phyloP scores from a whole-genome alignment of 2,329 filamentous ascomycete genomes.

The Sarocladium oryzae region DNA sequence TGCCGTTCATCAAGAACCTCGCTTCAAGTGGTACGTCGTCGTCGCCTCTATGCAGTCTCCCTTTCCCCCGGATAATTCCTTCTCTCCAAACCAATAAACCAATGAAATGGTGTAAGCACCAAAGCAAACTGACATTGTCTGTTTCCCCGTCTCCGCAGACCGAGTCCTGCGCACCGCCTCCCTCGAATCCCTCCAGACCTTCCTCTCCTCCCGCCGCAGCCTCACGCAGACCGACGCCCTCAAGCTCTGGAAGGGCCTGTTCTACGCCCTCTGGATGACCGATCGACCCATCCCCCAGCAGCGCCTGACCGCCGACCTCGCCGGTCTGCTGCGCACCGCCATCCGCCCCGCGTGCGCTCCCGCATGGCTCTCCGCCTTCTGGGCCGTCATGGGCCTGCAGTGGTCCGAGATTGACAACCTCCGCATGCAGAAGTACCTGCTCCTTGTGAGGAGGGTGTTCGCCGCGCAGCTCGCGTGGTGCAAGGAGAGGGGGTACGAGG shows the following conservation, averaged over 20 bases:
- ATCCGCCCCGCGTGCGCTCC: conserved; percentile 26
- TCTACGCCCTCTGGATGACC: conserved; percentile 91
- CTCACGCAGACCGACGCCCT: conserved; percentile 66
- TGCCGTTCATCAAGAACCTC: conserved; percentile 77
- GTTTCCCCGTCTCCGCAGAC: conserved; percentile 46
- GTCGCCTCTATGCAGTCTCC: too few relatives aligned
- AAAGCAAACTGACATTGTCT: too few relatives aligned
- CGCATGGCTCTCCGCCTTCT: conserved; percentile 58
- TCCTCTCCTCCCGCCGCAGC: conserved; percentile 56
- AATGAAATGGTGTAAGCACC: too few relatives aligned
- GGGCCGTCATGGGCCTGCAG: conserved; percentile 62
- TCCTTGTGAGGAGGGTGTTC: conserved; percentile 74
- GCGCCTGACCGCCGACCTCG: conserved; percentile 70
- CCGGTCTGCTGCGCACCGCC: conserved; percentile 53
- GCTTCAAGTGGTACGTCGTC: conserved; percentile 71
- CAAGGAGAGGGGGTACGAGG: conserved; percentile 27
- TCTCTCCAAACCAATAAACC: too few relatives aligned
- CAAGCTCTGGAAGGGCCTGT: conserved; percentile 93
- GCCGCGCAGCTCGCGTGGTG: conserved; percentile 56
- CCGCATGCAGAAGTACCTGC: conserved; percentile 87
- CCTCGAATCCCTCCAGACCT: conserved; percentile 68
- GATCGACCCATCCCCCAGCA: conserved; percentile 87
- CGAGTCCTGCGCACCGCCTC: conserved; percentile 71
- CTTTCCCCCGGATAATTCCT: too few relatives aligned
- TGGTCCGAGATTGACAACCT: conserved; percentile 70